Evolutionary conservation across 139 green algal species (phyloP), one percentile per base, ranked within the genome.

Genomic region (Picochlorum sp.): DNA sequence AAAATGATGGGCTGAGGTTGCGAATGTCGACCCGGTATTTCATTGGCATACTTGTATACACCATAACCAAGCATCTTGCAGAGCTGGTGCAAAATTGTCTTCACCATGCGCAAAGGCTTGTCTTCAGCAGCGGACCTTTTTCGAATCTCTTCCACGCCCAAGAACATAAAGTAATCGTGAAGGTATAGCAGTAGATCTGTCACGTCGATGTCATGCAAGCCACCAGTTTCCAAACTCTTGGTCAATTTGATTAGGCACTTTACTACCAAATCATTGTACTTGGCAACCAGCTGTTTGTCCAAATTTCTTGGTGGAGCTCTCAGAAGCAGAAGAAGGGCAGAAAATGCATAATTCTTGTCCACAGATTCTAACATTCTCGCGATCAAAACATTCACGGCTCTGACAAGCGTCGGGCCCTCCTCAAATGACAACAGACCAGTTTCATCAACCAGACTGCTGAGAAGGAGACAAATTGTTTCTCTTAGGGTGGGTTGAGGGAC

Each of bases 231-330:
- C 41, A 88, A 73, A 5, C 73, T 65, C 75, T 96, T 96, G 20
- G 88, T 95, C 40, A 91, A 81, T 72, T 96, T 96, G 64, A 98
- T 95, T 7, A 96, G 78, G 84, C 93, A 99, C 71, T 95, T 97
- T 44, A 97, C 85, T 14, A 95, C 79, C 52, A 97, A 77, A 49
- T 95, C 84, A 29, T 70, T 73, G 55, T 89, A 89, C 75, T 89
- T 91, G 33, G 41, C 44, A 18, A 39, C 16, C 1, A 24, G 4
- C 2, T 58, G 51, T 9, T 37, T n/a, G 1, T 8, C 30, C 33
- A 84, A 30, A 35, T 62, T 51, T 10, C 22, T 7, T 4, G 77
- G 74, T 44, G 72, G 67, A 7, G 65, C 39, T 2, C 76, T 74
- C 50, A 96, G 72, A 45, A 95, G 73, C 22, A 54, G 36, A 35